These are phyloP conservation scores for Peniophora sp. DNA, from an alignment of 1,284 basidiomycete genomes.

Conservation along the genomic window DNA sequence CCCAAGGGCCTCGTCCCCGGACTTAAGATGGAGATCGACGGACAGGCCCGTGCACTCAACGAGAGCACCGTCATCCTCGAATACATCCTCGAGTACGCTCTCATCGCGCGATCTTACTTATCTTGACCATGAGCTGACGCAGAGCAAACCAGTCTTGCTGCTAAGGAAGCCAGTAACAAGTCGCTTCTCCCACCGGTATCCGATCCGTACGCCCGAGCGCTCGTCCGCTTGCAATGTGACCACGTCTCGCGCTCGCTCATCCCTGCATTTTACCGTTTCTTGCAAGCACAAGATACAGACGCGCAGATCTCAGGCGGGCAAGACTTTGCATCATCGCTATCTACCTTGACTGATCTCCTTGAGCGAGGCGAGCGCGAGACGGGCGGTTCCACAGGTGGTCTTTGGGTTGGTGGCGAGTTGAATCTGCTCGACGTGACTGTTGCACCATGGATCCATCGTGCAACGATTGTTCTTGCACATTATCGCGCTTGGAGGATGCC, in stretches of 20 bases:
- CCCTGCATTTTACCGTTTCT: constrained; percentile 71
- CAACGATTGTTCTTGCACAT: constrained; percentile 57
- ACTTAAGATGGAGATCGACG: constrained; percentile 26
- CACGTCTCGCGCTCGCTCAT: constrained; percentile 58
- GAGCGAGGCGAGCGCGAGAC: constrained; percentile 47
- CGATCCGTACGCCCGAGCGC: constrained; percentile 61
- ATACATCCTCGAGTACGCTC: constrained; percentile 62
- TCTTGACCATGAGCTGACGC: background rate
- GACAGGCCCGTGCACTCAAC: constrained; percentile 31
- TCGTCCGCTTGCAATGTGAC: constrained; percentile 63
- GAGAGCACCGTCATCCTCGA: constrained; percentile 71
- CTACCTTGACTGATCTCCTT: constrained; percentile 47
- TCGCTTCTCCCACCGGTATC: constrained; percentile 49
- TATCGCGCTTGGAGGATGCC: constrained; percentile 62
- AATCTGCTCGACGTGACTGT: constrained; percentile 66
- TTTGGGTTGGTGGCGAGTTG: constrained; percentile 55
- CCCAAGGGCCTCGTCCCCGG: constrained; percentile 77
- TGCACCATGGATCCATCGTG: constrained; percentile 61
- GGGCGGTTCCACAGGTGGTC: constrained; percentile 29
- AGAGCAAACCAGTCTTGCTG: constrained; percentile 28
- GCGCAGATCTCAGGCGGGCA: constrained; percentile 49
- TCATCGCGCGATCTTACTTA: background rate
- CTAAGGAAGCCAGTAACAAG: constrained; percentile 32
- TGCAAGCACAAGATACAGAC: constrained; percentile 63
- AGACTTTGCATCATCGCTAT: constrained; percentile 51